Percentiles rank a stretch among this genome's conserved stretches.
Evolutionary conservation across 2,329 filamentous ascomycete species (phyloP).

Genomic region (Aspergillus pseudoviridinutans): DNA sequence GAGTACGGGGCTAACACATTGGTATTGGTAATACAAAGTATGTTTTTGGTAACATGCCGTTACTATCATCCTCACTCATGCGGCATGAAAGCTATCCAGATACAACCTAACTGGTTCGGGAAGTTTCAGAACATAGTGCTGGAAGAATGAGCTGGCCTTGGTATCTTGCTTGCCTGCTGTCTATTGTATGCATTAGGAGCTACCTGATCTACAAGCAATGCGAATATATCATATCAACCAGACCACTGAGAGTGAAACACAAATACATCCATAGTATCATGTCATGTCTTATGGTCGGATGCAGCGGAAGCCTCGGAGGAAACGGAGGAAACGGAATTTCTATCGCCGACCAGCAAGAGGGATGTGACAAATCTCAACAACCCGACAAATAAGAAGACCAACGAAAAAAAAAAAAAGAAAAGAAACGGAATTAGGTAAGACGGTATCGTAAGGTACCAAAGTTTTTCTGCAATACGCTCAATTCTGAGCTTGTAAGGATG

Average conservation of each 20-base stretch:
- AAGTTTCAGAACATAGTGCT: background rate
- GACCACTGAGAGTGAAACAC: background rate
- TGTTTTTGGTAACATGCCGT: slow-evolving; percentile 22
- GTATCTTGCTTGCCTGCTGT: background rate
- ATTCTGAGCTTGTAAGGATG: background rate
- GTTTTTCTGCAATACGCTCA: slow-evolving; percentile 2
- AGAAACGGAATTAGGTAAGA: background rate
- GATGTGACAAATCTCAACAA: background rate
- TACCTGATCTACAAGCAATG: background rate
- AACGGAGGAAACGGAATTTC: slow-evolving; percentile 16
- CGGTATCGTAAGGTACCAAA: background rate
- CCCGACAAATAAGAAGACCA: background rate
- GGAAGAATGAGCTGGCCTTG: too few species aligned
- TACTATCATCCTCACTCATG: slow-evolving; percentile 14
- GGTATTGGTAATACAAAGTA: slow-evolving; percentile 29
- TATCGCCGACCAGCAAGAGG: slow-evolving; percentile 6
- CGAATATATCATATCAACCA: background rate
- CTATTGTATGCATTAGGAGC: background rate
- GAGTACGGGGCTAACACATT: slow-evolving; percentile 5
- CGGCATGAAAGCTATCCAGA: slow-evolving; percentile 3
- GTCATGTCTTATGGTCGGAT: slow-evolving; percentile 12
- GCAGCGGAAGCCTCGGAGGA: slow-evolving; percentile 24
- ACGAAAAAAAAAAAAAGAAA: slow-evolving; percentile 4
- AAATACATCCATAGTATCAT: background rate
- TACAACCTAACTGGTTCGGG: background rate